Evolutionary conservation across 2,329 filamentous ascomycete species (phyloP).

Genomic region (Neospermospora avenae): DNA sequence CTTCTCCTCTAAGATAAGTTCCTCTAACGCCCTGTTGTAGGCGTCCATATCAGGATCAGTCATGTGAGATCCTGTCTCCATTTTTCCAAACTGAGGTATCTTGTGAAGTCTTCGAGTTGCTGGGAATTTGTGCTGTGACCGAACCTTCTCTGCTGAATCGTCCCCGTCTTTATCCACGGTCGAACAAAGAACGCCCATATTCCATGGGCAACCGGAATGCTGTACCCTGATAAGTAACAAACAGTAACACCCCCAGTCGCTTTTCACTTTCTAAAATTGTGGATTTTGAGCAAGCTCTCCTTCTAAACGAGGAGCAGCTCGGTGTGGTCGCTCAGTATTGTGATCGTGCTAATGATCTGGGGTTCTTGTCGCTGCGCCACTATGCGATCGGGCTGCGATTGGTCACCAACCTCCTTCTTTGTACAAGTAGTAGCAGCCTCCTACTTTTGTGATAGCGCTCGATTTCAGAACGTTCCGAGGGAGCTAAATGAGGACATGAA

Average conservation of each 20-base stretch:
- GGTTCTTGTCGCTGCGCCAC: conserved; percentile 8
- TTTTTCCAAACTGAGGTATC: conserved; percentile 24
- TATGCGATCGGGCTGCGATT: conserved; percentile 8
- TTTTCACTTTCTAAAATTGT: conserved; percentile 9
- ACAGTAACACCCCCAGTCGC: conserved; percentile 10
- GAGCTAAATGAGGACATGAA: neutral
- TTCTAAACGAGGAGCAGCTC: conserved; percentile 9
- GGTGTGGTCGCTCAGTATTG: conserved; percentile 5
- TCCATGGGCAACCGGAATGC: conserved; percentile 20
- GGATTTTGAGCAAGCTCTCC: neutral
- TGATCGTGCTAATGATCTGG: neutral
- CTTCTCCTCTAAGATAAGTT: conserved; percentile 28
- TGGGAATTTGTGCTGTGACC: conserved; percentile 17
- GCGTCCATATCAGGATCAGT: conserved; percentile 6
- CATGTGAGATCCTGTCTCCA: conserved; percentile 15
- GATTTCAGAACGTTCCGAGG: neutral
- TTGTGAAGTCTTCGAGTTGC: conserved; percentile 27
- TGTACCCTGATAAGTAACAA: conserved; percentile 5
- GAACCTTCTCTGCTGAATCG: conserved; percentile 26
- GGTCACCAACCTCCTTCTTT: conserved; percentile 3
- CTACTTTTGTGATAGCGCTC: neutral
- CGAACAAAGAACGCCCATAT: conserved; percentile 33
- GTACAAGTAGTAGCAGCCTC: neutral
- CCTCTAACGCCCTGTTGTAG: conserved; percentile 25
- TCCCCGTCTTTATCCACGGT: conserved; percentile 31